A percentile compares a stretch with the other conserved stretches of the same genome.
These are phyloP conservation scores for Perkinsus chesapeaki DNA, from an alignment of 169 alveolate genomes.

Conservation along the genomic window DNA sequence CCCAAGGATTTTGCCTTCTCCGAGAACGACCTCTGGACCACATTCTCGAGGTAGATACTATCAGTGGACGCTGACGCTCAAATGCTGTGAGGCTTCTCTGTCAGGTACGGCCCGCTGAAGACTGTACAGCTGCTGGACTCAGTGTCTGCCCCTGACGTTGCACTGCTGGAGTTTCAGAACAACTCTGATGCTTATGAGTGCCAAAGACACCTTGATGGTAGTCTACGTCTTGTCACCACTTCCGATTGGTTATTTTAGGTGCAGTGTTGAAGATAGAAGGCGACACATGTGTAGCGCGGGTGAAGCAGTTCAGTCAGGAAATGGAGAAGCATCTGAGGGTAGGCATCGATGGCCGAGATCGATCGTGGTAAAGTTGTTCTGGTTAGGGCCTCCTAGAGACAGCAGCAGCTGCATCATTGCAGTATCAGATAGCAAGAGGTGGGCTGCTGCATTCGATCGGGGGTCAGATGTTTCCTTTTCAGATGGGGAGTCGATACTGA, in stretches of 20 bases:
- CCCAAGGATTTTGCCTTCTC: conserved; percentile 1
- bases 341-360: not conserved
- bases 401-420: not conserved
- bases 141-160: not conserved
- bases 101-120: not conserved
- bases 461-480: not conserved
- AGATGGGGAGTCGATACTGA: not conserved
- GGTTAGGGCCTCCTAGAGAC: not conserved
- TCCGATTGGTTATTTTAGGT: not conserved
- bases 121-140: not conserved
- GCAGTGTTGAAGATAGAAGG: not conserved
- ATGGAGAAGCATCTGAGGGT: not conserved
- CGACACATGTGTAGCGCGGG: not conserved
- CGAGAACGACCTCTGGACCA: not conserved
- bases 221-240: not conserved
- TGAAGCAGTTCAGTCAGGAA: not conserved
- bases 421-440: not conserved
- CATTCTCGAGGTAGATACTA: not conserved
- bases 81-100: not conserved
- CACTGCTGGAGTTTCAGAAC: not conserved
- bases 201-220: not conserved
- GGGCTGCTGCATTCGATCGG: not conserved
- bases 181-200: not conserved
- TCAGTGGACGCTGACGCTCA: not conserved
- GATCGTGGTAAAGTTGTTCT: not conserved